A percentile compares a stretch with the other conserved stretches of the same genome.
These are phyloP conservation scores for Eucalyptus tenuipes DNA, from an alignment of 345 rosid genomes.

Conservation along the genomic window DNA sequence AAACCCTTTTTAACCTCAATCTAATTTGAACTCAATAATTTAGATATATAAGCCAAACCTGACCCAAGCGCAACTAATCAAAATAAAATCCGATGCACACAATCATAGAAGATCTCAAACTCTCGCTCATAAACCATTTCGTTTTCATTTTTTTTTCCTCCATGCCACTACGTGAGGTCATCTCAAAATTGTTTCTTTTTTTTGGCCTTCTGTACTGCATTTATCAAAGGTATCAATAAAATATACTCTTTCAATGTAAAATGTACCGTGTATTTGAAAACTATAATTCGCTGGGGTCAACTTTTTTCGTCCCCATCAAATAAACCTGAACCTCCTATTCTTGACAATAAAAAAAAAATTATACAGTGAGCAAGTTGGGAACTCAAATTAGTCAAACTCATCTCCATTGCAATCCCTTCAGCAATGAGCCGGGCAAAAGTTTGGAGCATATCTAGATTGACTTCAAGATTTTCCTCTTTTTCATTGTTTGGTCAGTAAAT, in stretches of 20 bases:
- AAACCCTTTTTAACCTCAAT: not conserved
- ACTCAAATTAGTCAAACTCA: not conserved
- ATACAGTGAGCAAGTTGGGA: not conserved
- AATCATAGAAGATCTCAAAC: not conserved
- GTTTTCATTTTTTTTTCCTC: not conserved
- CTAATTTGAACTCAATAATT: not conserved
- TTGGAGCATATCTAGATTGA: not conserved
- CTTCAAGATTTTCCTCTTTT: not conserved
- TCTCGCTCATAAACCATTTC: not conserved
- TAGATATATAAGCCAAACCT: not conserved
- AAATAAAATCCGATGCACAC: not conserved
- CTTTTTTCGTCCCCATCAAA: rapidly evolving
- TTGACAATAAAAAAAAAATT: not conserved
- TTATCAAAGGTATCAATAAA: not conserved
- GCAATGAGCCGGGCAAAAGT: rapidly evolving
- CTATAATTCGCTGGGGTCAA: rapidly evolving
- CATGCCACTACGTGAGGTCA: not conserved
- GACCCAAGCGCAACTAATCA: not conserved
- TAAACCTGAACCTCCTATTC: not conserved
- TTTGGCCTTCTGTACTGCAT: not conserved
- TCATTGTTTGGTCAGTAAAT: too few species aligned
- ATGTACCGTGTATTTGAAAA: not conserved
- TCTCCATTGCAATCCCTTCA: not conserved
- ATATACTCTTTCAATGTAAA: not conserved
- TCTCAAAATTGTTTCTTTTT: not conserved